phyloP scores from a whole-genome alignment of 345 rosid genomes.

The Rhizophora apiculata region DNA sequence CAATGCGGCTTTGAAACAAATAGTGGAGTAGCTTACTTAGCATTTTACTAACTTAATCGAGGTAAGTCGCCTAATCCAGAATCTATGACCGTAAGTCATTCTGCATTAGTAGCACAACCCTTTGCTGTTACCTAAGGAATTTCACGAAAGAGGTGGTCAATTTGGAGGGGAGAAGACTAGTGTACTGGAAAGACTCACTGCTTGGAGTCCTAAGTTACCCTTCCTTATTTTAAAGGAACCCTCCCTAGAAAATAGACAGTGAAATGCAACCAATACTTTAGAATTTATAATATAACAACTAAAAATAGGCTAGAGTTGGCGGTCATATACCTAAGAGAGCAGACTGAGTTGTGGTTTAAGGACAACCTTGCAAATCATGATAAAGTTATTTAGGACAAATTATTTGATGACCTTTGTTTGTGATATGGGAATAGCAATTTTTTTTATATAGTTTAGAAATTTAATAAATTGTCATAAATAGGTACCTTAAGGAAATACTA shows the following conservation, averaged over 20 bases:
- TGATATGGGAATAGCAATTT: not conserved
- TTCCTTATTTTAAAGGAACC: not conserved
- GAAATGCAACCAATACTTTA: not conserved
- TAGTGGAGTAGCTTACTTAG: too few species aligned
- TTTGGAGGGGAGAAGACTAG: too few species aligned
- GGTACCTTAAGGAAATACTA: not conserved
- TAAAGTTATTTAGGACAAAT: not conserved
- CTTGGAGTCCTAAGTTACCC: not conserved
- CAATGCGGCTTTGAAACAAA: too few species aligned
- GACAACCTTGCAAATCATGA: accelerated
- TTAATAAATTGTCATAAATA: not conserved
- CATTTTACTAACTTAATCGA: too few species aligned
- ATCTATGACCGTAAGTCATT: too few species aligned
- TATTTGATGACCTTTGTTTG: accelerated
- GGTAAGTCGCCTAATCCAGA: too few species aligned
- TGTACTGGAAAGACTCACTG: too few species aligned
- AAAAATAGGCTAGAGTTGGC: not conserved
- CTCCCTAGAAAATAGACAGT: accelerated
- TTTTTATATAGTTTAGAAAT: not conserved
- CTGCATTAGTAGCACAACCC: too few species aligned
- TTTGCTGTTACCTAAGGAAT: too few species aligned
- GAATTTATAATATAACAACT: not conserved
- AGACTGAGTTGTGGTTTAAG: not conserved
- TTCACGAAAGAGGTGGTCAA: too few species aligned
- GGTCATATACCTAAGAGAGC: not conserved